phyloP scores from a whole-genome alignment of 257 asterid genomes.

The Voacanga thouarsii region DNA sequence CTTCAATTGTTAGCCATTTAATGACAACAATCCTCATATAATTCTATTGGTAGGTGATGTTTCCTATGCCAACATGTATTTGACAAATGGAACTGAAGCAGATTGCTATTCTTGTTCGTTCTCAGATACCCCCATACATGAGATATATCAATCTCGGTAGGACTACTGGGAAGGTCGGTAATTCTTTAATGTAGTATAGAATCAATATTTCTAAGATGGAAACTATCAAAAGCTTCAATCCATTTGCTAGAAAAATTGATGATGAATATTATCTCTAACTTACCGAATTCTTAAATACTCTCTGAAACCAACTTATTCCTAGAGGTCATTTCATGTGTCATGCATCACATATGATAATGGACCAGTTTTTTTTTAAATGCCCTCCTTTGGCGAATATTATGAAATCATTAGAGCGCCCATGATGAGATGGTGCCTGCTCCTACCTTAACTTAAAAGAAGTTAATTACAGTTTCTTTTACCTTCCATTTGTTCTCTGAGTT shows the following conservation, averaged over 20 bases:
- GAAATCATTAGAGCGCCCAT: neutral
- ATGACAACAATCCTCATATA: constrained; percentile 65
- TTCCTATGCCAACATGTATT: constrained; percentile 78
- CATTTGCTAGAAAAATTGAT: neutral
- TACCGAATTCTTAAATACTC: neutral
- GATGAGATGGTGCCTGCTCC: neutral
- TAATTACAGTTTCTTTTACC: neutral
- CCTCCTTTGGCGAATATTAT: neutral
- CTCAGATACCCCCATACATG: constrained; percentile 77
- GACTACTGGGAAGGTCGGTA: constrained; percentile 94
- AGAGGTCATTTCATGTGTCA: neutral
- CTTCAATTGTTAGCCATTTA: constrained; percentile 75
- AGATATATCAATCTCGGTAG: constrained; percentile 99
- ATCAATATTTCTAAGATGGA: neutral
- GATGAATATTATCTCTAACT: neutral
- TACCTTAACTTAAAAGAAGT: too few relatives aligned
- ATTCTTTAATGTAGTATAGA: neutral
- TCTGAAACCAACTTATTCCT: too few relatives aligned
- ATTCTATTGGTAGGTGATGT: constrained; percentile 80
- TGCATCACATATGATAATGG: neutral
- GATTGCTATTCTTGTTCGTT: constrained; percentile 94
- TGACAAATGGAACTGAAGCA: constrained; percentile 82
- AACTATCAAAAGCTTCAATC: neutral
- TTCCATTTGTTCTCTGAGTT: neutral
- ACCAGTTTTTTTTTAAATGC: neutral